Evolutionary conservation across 2,329 filamentous ascomycete species (phyloP), one percentile per base, ranked within the genome.

Genomic region (Neofusicoccum laricinum): DNA sequence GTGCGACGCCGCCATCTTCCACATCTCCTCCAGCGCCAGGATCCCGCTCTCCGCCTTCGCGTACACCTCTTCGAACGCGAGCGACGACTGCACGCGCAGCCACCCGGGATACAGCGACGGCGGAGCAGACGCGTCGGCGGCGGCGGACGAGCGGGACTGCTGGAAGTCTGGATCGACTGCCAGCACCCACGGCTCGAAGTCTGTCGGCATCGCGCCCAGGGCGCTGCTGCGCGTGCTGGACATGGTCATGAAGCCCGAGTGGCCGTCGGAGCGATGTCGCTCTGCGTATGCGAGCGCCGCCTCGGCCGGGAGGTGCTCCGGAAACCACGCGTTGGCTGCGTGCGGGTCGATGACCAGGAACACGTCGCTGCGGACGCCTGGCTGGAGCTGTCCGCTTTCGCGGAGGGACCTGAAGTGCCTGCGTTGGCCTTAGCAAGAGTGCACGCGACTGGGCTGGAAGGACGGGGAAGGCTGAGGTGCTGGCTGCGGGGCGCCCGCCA

Each of bases 1-100:
- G 32, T 61, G 58, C 58, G 45, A 61, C 34, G 58, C 58, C 58
- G 45, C 45, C 57, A 61, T 36, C 41, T 38, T 34, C 57, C 57
- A 61, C 41, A 61, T 6, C 41, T 48, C 30, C 7, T 38, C 40
- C 57, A 61, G 4, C 30, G 12, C 12, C n/a, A 46, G 41, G 17
- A 25, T n/a, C n/a, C 57, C 30, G 41, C 30, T n/a, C 15, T 46
- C 57, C 12, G 41, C 57, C 41, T 48, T 7, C 1, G 21, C 58
- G 45, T 49, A 61, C 32, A 61, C 5, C 12, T 61, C 58, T 43
- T 61, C 58, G 32, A 61, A 61, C 34, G 41, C 43, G n/a, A 61
- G 32, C 5, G 43, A 40, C 19, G 58, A 50, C 43, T 50, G 58
- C 58, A 61, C 17, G 12, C 32, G 58, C 32, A 30, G 11, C 45